phyloP scores from a whole-genome alignment of 306 rosid species.

The Rubus idaeus region DNA sequence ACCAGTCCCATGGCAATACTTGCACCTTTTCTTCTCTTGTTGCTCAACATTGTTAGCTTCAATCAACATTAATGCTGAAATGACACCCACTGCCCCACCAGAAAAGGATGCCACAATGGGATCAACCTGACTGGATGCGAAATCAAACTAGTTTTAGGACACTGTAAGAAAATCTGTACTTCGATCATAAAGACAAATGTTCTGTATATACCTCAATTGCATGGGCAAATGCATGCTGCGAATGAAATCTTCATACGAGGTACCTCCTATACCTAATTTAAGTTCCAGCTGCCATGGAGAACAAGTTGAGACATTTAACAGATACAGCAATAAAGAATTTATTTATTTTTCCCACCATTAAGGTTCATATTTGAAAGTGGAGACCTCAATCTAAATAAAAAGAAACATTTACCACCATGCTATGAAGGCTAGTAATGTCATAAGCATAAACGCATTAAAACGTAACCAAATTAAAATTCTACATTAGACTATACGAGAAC shows the following conservation, averaged over 20 bases:
- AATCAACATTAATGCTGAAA: slow-evolving; percentile 88
- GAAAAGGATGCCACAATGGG: slow-evolving; percentile 97
- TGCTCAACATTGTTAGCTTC: slow-evolving; percentile 92
- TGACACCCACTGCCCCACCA: slow-evolving; percentile 95
- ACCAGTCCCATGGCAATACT: slow-evolving; percentile 93
- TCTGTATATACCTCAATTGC: slow-evolving; percentile 66
- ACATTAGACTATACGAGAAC: neutral
- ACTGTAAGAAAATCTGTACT: slow-evolving; percentile 15
- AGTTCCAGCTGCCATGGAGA: slow-evolving; percentile 73
- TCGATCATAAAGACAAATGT: slow-evolving; percentile 12
- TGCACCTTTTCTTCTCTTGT: slow-evolving; percentile 93
- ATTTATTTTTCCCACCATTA: neutral
- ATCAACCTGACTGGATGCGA: slow-evolving; percentile 78
- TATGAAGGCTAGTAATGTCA: neutral
- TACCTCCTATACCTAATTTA: slow-evolving; percentile 88
- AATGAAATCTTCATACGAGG: slow-evolving; percentile 93
- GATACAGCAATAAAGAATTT: slow-evolving; percentile 2
- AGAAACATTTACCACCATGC: neutral
- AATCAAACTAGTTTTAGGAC: slow-evolving; percentile 31
- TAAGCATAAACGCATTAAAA: neutral
- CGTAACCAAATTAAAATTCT: slow-evolving; percentile 1
- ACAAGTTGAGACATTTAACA: slow-evolving; percentile 22
- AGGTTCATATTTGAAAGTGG: neutral
- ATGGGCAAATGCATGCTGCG: slow-evolving; percentile 81
- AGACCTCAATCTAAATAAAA: neutral